Base-by-base conservation (phyloP, 805 yeast species). In the Yamadazyma philogaea region DNA sequence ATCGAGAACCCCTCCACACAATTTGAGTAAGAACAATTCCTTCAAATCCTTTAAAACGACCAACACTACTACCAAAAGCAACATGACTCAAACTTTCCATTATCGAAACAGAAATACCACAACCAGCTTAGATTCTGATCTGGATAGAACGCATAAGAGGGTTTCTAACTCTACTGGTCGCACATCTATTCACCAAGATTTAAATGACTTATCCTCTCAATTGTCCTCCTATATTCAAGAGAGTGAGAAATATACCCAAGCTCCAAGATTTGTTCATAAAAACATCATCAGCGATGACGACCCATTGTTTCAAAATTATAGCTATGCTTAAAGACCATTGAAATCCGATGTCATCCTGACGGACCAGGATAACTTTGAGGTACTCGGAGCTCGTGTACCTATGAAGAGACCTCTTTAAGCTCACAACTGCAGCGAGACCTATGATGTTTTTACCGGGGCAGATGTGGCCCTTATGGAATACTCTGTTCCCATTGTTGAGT, bases 201-300 rank as follows among this genome's bases (percentile, higher is more conserved):
- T 63, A 31, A 68, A 64, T 6, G 61, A 58, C 27, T 43, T 64
- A 18, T 54, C 63, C 3, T 51, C 57, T 34, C 61, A 60, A 35
- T 37, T 61, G 10, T 54, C 63, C 2, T 45, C 51, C 2, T 59
- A 44, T 34, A 44, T 55, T 30, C 30, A 45, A 6, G 50, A 49
- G 5, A 49, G 39, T 17, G 39, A 38, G 3, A 24, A 31, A 17
- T 20, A 37, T 12, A 20, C 26, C 8, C 44, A 43, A 31, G 20
- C 11, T 5, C 42, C 37, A 12, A 34, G 39, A 21, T 44, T 44
- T 31, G 53, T 49, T 8, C 53, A 49, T 37, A 47, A 47, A 31
- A 49, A 49, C 21, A 40, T 49, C 19, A 22, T 47, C 7, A 44
- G 42, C 7, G 40, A 44, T 27, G 47, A 40, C 20, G 45, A 47